phyloP scores from a whole-genome alignment of 257 asterid species.

The Coffea eugenioides region DNA sequence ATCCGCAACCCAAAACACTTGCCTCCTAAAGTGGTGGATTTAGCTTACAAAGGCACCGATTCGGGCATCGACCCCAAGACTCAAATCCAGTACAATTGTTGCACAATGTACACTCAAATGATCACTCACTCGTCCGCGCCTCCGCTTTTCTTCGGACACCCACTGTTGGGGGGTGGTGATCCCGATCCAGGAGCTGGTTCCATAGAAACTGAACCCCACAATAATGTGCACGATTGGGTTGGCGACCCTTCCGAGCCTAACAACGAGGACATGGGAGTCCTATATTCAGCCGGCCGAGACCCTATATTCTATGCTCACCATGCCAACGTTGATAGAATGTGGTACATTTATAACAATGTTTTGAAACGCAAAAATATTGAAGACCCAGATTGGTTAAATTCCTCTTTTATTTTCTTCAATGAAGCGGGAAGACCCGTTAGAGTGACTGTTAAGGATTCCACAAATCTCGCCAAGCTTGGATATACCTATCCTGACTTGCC shows the following conservation, averaged over 20 bases:
- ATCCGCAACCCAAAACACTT: background rate
- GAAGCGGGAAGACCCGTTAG: background rate
- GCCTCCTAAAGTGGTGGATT: too few species aligned
- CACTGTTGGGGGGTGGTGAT: too few species aligned
- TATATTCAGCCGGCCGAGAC: constrained; percentile 45
- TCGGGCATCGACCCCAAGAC: too few species aligned
- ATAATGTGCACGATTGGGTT: constrained; percentile 18
- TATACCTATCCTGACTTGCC: background rate
- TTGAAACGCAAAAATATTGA: background rate
- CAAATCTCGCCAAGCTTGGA: too few species aligned
- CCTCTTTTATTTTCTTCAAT: background rate
- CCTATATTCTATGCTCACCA: background rate
- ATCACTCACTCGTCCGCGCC: too few species aligned
- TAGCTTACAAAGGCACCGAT: too few species aligned
- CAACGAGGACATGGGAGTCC: constrained; percentile 47
- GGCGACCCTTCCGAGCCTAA: constrained; percentile 38
- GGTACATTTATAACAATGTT: background rate
- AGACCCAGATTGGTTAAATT: background rate
- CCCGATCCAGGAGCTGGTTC: too few species aligned
- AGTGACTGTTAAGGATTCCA: background rate
- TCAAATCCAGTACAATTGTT: too few species aligned
- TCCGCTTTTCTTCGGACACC: too few species aligned
- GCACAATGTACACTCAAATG: too few species aligned
- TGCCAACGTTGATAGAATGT: background rate
- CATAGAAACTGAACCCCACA: too few species aligned